phyloP scores from a whole-genome alignment of 139 green algal genomes.

The Tetraselmis chui region DNA sequence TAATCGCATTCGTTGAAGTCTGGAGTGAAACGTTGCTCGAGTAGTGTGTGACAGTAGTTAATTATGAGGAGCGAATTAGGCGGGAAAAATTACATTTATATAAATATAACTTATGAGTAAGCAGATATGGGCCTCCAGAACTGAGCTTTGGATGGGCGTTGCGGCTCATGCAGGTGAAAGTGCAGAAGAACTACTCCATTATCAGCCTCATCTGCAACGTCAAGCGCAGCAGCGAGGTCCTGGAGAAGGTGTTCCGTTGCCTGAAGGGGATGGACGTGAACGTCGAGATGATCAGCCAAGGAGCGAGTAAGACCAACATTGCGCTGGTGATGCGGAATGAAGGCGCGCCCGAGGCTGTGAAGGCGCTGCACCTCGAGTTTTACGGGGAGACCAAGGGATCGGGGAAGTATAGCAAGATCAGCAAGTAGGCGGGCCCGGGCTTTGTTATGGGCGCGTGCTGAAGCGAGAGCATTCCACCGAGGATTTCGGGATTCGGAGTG shows the following conservation, averaged over 20 bases:
- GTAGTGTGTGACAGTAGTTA: no score
- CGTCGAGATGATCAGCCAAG: constrained; percentile 85
- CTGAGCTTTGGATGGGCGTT: no score
- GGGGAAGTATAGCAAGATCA: neutral
- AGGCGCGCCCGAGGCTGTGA: constrained; percentile 43
- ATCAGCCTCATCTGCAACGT: constrained; percentile 95
- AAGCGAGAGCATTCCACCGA: no score
- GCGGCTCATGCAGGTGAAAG: neutral
- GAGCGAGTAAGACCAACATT: constrained; percentile 84
- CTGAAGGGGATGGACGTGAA: constrained; percentile 55
- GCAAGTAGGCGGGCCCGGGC: neutral
- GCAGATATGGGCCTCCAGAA: no score
- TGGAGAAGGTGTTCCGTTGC: constrained; percentile 48
- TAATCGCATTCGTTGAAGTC: no score
- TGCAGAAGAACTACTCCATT: constrained; percentile 69
- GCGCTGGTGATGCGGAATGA: constrained; percentile 61
- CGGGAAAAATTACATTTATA: neutral
- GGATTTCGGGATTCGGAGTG: no score
- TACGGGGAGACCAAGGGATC: constrained; percentile 32
- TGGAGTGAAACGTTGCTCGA: no score
- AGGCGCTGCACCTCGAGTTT: constrained; percentile 67
- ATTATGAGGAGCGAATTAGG: neutral
- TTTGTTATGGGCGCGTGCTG: no score
- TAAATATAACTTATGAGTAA: no score
- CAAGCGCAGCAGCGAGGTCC: constrained; percentile 66